Evolutionary conservation across 163 green algal species (phyloP).

Genomic region (Chlamydomonas reinhardtii): DNA sequence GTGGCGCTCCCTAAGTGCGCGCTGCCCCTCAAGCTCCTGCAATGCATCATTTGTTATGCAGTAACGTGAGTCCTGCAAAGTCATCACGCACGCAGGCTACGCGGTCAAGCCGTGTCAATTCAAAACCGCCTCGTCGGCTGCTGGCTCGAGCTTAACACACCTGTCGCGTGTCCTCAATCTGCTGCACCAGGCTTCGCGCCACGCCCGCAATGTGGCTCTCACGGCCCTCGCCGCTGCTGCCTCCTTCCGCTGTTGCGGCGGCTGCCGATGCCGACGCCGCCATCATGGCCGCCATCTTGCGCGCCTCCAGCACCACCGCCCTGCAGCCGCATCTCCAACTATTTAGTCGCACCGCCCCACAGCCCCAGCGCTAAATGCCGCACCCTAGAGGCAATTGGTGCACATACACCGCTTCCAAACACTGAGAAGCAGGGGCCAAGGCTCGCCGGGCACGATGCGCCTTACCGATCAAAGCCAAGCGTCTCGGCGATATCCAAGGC

Average conservation of each 20-base stretch:
- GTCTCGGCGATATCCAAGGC: conserved; percentile 84
- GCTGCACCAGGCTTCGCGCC: conserved; percentile 34
- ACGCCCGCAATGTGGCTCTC: conserved; percentile 45
- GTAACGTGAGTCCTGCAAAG: too few relatives aligned
- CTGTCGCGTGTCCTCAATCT: conserved; percentile 44
- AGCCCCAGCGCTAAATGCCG: neutral
- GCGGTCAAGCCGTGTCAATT: too few relatives aligned
- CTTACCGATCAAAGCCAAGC: conserved; percentile 78
- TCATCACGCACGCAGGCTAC: too few relatives aligned
- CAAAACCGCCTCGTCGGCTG: too few relatives aligned
- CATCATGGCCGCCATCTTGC: conserved; percentile 19
- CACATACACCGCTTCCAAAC: too few relatives aligned
- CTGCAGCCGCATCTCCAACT: conserved; percentile 11
- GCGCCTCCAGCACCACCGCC: conserved; percentile 50
- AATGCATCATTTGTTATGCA: too few relatives aligned
- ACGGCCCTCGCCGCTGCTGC: neutral
- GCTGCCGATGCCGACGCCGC: neutral
- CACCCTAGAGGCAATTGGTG: too few relatives aligned
- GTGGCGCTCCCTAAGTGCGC: neutral
- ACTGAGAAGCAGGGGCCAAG: too few relatives aligned
- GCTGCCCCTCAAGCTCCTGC: conserved; percentile 29
- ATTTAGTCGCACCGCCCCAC: neutral
- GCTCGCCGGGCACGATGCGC: too few relatives aligned
- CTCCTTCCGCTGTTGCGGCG: neutral
- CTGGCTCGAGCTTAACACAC: too few relatives aligned